phyloP scores from a whole-genome alignment of 352 stramenopile genomes.

The Blastocystis sp. region DNA sequence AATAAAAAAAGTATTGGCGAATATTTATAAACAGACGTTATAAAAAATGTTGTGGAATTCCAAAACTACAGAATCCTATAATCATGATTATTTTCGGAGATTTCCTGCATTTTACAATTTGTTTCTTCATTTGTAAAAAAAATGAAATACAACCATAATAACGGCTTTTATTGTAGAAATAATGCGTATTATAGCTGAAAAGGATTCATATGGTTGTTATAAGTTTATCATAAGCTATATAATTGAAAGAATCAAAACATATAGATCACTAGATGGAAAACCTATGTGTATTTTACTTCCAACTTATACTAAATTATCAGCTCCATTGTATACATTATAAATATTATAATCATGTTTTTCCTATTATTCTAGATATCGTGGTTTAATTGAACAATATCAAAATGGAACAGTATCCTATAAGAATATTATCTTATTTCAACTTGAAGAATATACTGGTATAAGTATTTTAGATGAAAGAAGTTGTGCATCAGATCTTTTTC shows the following conservation, averaged over 20 bases:
- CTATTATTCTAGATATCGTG: conserved; percentile 4
- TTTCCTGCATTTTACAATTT: conserved; percentile 14
- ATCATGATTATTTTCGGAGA: no score
- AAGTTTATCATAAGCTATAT: conserved; percentile 30
- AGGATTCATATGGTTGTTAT: conserved; percentile 8
- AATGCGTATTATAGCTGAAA: conserved; percentile 37
- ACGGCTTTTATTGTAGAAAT: neutral
- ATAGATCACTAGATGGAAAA: conserved; percentile 1
- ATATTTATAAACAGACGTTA: no score
- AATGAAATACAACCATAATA: neutral
- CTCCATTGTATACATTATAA: conserved; percentile 20
- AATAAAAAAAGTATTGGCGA: no score
- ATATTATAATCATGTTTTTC: neutral
- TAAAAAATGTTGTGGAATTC: no score
- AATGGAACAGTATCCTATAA: conserved; percentile 5
- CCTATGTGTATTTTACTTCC: conserved; percentile 21
- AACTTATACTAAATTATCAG: no score
- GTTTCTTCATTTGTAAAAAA: neutral
- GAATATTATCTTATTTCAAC: conserved; percentile 28
- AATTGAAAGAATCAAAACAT: conserved; percentile 21
- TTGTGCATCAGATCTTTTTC: conserved; percentile 19
- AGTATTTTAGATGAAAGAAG: conserved; percentile 9
- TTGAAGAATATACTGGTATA: conserved; percentile 33
- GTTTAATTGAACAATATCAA: conserved; percentile 5
- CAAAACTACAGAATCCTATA: no score